phyloP scores from a whole-genome alignment of 768 basidiomycete genomes.

The Erythrobasidium yunnanense region DNA sequence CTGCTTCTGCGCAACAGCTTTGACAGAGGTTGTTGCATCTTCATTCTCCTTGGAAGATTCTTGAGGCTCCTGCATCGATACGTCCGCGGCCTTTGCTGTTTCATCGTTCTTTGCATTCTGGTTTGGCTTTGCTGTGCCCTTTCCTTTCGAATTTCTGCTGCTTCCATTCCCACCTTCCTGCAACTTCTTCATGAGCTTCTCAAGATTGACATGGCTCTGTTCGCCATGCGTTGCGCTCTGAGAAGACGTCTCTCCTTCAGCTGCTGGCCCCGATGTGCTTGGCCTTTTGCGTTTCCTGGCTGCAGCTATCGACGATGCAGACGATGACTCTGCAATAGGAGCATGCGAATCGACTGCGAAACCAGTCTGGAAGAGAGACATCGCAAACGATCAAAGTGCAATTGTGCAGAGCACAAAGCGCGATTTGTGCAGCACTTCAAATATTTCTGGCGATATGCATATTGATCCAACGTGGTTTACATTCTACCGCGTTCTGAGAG shows the following conservation, averaged over 20 bases:
- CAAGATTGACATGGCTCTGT: constrained; percentile 15
- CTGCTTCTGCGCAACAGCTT: not conserved
- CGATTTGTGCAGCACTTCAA: too few relatives aligned
- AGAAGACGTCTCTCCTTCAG: not conserved
- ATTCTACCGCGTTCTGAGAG: too few relatives aligned
- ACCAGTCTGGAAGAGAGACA: constrained; percentile 23
- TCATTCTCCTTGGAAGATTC: not conserved
- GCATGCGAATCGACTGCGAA: constrained; percentile 6
- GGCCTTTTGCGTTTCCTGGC: constrained; percentile 9
- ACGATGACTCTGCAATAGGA: not conserved
- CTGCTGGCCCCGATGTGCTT: not conserved
- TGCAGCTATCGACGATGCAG: constrained; percentile 1
- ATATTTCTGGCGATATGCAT: too few relatives aligned
- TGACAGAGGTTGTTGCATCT: not conserved
- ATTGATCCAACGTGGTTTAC: too few relatives aligned
- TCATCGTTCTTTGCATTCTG: not conserved
- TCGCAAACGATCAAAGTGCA: too few relatives aligned
- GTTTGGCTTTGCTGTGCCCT: not conserved
- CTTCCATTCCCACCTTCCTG: constrained; percentile 2
- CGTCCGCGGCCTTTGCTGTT: not conserved
- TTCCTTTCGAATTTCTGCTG: not conserved
- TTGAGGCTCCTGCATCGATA: not conserved
- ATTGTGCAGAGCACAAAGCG: too few relatives aligned
- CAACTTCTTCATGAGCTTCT: constrained; percentile 24
- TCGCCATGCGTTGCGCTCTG: not conserved